A percentile compares a stretch with the other conserved stretches of the same genome.
phyloP scores from a whole-genome alignment of 108 stramenopile genomes.

The Cyclotella kingstonii region DNA sequence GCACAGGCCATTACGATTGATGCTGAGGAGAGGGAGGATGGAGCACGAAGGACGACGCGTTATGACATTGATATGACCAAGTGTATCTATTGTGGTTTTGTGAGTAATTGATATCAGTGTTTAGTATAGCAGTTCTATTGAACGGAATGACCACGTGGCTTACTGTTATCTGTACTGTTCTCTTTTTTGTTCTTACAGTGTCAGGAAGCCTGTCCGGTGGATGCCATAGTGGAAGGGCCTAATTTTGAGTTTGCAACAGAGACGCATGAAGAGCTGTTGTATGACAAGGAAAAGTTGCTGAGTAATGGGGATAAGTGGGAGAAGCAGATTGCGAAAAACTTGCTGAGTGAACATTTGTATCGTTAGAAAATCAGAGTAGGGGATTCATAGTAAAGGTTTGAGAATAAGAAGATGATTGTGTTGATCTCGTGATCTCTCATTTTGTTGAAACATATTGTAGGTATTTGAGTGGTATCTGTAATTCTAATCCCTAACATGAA shows the following conservation, averaged over 20 bases:
- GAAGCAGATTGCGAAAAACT: slow-evolving; percentile 95
- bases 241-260: slow-evolving; percentile 99
- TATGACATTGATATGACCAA: slow-evolving; percentile 99
- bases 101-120: slow-evolving; percentile 19
- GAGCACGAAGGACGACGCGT: slow-evolving; percentile 95
- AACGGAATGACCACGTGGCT: background rate
- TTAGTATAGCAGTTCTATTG: background rate
- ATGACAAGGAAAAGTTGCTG: slow-evolving; percentile 99
- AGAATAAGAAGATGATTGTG: no score
- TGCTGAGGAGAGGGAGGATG: slow-evolving; percentile 91
- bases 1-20: slow-evolving; percentile 99
- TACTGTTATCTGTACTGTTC: background rate
- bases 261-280: slow-evolving; percentile 97
- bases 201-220: slow-evolving; percentile 97
- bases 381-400: no score
- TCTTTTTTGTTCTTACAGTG: slow-evolving; percentile 44
- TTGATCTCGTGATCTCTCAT: no score
- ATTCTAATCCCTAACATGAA: no score
- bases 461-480: no score
- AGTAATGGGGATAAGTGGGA: slow-evolving; percentile 99
- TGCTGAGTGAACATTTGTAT: slow-evolving; percentile 95
- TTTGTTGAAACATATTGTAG: no score
- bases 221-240: slow-evolving; percentile 99
- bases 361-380: slow-evolving; percentile 57
- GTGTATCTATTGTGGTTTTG: slow-evolving; percentile 99